Evolutionary conservation across 768 basidiomycete genomes (phyloP).

Genomic region (Auriscalpium vulgare): DNA sequence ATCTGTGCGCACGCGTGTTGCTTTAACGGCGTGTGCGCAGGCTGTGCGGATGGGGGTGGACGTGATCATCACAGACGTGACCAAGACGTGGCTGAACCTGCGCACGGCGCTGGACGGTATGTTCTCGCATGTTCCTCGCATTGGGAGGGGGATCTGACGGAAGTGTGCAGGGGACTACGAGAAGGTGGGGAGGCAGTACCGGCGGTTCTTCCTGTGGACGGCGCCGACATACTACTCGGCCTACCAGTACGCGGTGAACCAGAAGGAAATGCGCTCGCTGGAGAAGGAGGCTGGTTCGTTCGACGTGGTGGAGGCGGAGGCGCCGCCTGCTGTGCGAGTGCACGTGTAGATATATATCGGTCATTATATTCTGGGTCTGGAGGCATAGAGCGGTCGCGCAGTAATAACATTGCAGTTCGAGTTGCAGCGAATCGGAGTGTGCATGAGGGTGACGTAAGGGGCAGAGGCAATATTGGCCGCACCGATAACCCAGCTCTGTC

Average conservation of each 20-base stretch:
- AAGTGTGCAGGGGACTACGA: constrained; percentile 12
- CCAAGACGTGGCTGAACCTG: constrained; percentile 32
- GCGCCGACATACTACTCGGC: constrained; percentile 10
- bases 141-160: background rate
- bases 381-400: too few species aligned
- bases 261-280: background rate
- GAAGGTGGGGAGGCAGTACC: constrained; percentile 12
- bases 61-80: constrained; percentile 39
- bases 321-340: background rate
- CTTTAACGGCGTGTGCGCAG: constrained; percentile 25
- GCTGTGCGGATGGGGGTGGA: constrained; percentile 48
- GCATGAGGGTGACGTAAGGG: too few species aligned
- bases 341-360: constrained; percentile 2
- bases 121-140: constrained; percentile 6
- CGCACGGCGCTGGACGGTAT: constrained; percentile 23
- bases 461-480: too few species aligned
- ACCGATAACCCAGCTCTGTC: too few species aligned
- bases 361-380: too few species aligned
- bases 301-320: constrained; percentile 2
- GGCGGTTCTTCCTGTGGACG: constrained; percentile 16
- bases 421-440: too few species aligned
- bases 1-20: constrained; percentile 21
- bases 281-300: constrained; percentile 15
- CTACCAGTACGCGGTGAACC: constrained; percentile 1
- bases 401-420: too few species aligned